A percentile compares a stretch with the other conserved stretches of the same genome.
These are phyloP conservation scores for Sporothrix pallida DNA, from an alignment of 2,329 filamentous ascomycete species.

Conservation along the genomic window DNA sequence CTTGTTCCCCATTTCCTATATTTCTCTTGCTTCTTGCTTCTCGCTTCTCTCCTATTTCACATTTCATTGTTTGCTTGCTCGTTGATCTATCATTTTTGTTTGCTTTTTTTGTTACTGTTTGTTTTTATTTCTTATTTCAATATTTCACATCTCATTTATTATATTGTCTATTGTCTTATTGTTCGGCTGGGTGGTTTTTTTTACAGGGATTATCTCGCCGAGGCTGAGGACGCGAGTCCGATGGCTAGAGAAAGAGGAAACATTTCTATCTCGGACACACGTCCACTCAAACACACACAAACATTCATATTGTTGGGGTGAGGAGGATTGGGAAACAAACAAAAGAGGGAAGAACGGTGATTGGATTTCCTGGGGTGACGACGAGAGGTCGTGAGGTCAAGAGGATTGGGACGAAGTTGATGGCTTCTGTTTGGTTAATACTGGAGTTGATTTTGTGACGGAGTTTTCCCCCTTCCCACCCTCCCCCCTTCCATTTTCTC, in stretches of 20 bases:
- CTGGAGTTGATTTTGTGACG: background rate
- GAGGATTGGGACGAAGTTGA: background rate
- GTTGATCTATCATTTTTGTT: background rate
- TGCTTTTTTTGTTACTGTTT: background rate
- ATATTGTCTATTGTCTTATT: conserved; percentile 5
- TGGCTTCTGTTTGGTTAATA: conserved; percentile 21
- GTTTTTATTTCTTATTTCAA: background rate
- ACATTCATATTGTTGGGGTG: background rate
- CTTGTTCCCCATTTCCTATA: background rate
- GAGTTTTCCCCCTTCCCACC: background rate
- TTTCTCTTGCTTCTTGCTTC: background rate
- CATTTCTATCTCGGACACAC: conserved; percentile 32
- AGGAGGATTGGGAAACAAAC: conserved; percentile 1
- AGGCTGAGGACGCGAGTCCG: conserved; percentile 34
- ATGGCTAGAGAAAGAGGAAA: conserved; percentile 34
- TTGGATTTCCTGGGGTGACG: background rate
- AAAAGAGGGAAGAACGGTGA: background rate
- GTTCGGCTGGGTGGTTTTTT: conserved; percentile 14
- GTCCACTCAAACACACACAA: conserved; percentile 28
- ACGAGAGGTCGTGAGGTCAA: background rate
- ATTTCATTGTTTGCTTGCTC: conserved; percentile 12
- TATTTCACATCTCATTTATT: background rate
- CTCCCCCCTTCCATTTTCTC: background rate
- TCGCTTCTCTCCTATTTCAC: background rate
- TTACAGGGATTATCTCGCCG: conserved; percentile 34